These are phyloP conservation scores for Amaranthus palmeri DNA, from an alignment of 148 eudicot genomes.

Conservation along the genomic window DNA sequence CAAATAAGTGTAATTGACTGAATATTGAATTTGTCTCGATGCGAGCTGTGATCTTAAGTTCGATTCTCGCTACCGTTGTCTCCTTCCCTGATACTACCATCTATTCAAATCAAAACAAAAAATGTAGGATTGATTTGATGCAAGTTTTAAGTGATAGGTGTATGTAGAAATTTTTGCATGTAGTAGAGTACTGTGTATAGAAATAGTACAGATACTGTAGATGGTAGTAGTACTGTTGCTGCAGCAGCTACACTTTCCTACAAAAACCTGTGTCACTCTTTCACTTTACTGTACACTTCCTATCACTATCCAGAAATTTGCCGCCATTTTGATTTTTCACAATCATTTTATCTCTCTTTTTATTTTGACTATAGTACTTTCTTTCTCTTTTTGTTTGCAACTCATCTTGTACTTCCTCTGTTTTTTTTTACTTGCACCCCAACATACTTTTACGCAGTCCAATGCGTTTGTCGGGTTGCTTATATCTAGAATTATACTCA, in stretches of 20 bases:
- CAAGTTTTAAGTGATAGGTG: not conserved
- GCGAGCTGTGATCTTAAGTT: not conserved
- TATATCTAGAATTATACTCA: too few relatives aligned
- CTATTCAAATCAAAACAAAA: not conserved
- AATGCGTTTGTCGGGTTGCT: too few relatives aligned
- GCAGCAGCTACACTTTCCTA: not conserved
- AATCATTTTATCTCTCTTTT: slow-evolving; percentile 15
- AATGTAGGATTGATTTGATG: slow-evolving; percentile 16
- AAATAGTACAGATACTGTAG: too few relatives aligned
- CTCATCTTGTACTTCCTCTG: too few relatives aligned
- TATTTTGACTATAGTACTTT: slow-evolving; percentile 22
- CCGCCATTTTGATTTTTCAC: slow-evolving; percentile 26
- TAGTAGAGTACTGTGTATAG: too few relatives aligned
- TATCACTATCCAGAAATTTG: slow-evolving; percentile 30
- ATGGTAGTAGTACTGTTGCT: not conserved
- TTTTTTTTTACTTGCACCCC: too few relatives aligned
- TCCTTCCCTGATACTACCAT: too few relatives aligned
- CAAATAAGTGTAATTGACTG: too few relatives aligned
- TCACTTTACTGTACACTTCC: not conserved
- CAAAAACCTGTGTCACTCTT: not conserved
- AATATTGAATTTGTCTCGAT: too few relatives aligned
- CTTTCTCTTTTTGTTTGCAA: not conserved
- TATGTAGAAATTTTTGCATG: too few relatives aligned
- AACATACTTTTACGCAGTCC: too few relatives aligned
- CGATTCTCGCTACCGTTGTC: too few relatives aligned